A percentile compares a stretch with the other conserved stretches of the same genome.
These are phyloP conservation scores for Malania oleifera DNA, from an alignment of 164 flowering plant genomes.

Conservation along the genomic window DNA sequence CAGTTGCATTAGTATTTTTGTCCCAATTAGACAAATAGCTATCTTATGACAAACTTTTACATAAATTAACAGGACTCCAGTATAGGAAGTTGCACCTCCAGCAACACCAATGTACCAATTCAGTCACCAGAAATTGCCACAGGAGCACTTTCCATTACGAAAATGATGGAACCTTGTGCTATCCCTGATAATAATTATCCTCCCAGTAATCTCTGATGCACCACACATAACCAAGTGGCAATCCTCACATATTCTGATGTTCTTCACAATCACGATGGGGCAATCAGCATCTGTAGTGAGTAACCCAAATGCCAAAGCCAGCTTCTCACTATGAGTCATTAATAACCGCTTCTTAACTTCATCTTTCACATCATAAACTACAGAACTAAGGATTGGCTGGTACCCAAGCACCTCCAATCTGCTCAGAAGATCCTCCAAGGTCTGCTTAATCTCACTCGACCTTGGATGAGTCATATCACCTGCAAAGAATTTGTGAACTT, in stretches of 20 bases:
- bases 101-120: neutral
- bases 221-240: slow-evolving; percentile 31
- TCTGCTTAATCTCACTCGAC: slow-evolving; percentile 20
- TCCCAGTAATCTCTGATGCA: slow-evolving; percentile 23
- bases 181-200: slow-evolving; percentile 30
- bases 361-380: slow-evolving; percentile 26
- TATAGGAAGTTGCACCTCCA: neutral
- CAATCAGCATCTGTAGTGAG: slow-evolving; percentile 10
- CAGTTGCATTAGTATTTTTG: too few relatives aligned
- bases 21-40: neutral
- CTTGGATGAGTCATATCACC: slow-evolving; percentile 27
- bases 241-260: slow-evolving; percentile 34
- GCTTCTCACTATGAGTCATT: slow-evolving; percentile 31
- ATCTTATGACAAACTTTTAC: neutral
- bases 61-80: neutral
- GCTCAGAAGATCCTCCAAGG: slow-evolving; percentile 17
- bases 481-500: slow-evolving; percentile 28
- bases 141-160: slow-evolving; percentile 23
- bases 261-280: slow-evolving; percentile 25
- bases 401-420: slow-evolving; percentile 23
- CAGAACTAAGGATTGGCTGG: slow-evolving; percentile 20
- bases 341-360: slow-evolving; percentile 23
- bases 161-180: slow-evolving; percentile 33
- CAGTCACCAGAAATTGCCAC: slow-evolving; percentile 30
- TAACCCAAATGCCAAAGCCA: slow-evolving; percentile 28